phyloP scores from a whole-genome alignment of 768 basidiomycete genomes.

The Suillus subluteus region DNA sequence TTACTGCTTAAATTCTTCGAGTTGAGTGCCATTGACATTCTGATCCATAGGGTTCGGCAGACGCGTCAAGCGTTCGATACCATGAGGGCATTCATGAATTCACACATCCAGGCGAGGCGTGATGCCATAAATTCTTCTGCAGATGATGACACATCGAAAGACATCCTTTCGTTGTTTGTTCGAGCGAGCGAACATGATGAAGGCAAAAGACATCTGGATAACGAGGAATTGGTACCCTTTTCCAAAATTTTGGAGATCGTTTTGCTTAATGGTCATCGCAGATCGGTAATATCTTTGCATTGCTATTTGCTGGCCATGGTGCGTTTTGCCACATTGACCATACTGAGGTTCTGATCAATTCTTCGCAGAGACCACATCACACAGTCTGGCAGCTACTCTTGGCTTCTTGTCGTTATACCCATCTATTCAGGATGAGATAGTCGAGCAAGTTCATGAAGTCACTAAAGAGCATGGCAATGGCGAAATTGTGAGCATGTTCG shows the following conservation, averaged over 20 bases:
- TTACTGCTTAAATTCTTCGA: background rate
- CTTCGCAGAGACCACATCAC: constrained; percentile 37
- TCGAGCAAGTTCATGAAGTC: constrained; percentile 32
- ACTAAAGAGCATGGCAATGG: constrained; percentile 23
- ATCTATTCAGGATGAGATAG: constrained; percentile 35
- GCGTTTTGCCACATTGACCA: constrained; percentile 12
- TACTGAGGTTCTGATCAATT: background rate
- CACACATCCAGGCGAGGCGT: constrained; percentile 16
- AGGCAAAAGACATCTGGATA: constrained; percentile 17
- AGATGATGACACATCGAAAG: constrained; percentile 15
- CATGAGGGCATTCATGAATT: constrained; percentile 25
- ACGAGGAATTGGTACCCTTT: constrained; percentile 23
- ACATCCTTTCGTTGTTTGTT: constrained; percentile 26
- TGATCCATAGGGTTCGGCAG: constrained; percentile 21
- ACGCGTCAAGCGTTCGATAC: constrained; percentile 26
- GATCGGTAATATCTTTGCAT: constrained; percentile 56
- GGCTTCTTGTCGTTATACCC: constrained; percentile 35
- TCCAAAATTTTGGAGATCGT: background rate
- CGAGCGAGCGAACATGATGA: constrained; percentile 25
- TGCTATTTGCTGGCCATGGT: constrained; percentile 66
- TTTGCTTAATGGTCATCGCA: constrained; percentile 20
- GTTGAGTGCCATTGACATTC: background rate
- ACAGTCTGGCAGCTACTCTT: constrained; percentile 36
- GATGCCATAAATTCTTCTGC: constrained; percentile 16
- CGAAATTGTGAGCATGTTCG: constrained; percentile 20